These are phyloP conservation scores for Chamaenerion angustifolium DNA, from an alignment of 345 rosid species.

Conservation along the genomic window DNA sequence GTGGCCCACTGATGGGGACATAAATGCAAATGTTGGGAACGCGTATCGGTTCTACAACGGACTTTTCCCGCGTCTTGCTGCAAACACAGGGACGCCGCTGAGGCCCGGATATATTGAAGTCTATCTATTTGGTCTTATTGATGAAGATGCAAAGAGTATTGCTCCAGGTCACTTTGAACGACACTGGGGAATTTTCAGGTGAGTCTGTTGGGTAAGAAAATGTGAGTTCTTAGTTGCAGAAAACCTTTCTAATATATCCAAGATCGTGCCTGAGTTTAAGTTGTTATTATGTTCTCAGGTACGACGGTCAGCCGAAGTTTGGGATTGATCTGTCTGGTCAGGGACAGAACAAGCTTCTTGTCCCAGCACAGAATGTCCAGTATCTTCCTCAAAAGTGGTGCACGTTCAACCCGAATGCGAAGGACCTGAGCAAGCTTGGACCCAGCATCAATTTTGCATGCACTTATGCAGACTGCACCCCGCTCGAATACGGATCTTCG, in stretches of 20 bases:
- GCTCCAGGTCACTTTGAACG: slow-evolving; percentile 14
- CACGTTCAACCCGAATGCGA: slow-evolving; percentile 5
- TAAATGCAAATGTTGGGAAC: slow-evolving; percentile 13
- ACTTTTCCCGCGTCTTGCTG: slow-evolving; percentile 4
- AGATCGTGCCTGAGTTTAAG: too few relatives aligned
- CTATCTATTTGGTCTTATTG: slow-evolving; percentile 11
- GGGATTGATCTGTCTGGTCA: slow-evolving; percentile 6
- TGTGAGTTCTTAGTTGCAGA: too few relatives aligned
- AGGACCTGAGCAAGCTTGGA: slow-evolving; percentile 7
- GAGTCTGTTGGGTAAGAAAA: too few relatives aligned
- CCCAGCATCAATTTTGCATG: slow-evolving; percentile 9
- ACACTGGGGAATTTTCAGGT: slow-evolving; percentile 15
- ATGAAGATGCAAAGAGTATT: slow-evolving; percentile 12
- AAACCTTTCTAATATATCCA: too few relatives aligned
- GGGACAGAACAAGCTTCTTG: slow-evolving; percentile 9
- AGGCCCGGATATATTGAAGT: slow-evolving; percentile 11
- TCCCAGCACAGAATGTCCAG: slow-evolving; percentile 9
- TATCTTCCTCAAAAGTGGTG: slow-evolving; percentile 16
- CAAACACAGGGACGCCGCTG: slow-evolving; percentile 11
- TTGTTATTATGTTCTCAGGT: too few relatives aligned
- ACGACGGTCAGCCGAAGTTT: slow-evolving; percentile 17
- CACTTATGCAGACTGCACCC: slow-evolving; percentile 28
- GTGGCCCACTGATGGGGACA: slow-evolving; percentile 31
- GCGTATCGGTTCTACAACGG: slow-evolving; percentile 26
- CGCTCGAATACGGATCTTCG: slow-evolving; percentile 33